Evolutionary conservation across 2,329 filamentous ascomycete genomes (phyloP).

Genomic region (Hypoxylon sp.): DNA sequence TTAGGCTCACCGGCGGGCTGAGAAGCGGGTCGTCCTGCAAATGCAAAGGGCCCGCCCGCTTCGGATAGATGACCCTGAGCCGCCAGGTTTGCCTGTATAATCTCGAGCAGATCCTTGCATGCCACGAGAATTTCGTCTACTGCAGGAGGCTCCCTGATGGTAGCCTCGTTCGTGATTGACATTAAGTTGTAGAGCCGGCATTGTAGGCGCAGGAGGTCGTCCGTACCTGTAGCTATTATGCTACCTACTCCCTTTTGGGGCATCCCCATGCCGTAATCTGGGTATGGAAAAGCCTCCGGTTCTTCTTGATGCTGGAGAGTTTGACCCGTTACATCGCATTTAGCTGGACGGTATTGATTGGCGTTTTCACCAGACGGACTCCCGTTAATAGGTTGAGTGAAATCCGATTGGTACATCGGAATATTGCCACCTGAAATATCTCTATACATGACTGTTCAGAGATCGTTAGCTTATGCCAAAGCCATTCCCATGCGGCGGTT

Average conservation of each 20-base stretch:
- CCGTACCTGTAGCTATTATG: neutral
- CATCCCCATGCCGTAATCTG: neutral
- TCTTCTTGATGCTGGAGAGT: neutral
- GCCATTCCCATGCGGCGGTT: neutral
- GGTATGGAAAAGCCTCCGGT: neutral
- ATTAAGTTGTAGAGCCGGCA: constrained; percentile 1
- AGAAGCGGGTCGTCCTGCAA: neutral
- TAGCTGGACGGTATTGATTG: neutral
- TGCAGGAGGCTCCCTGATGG: neutral
- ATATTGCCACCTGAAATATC: neutral
- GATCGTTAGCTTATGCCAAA: neutral
- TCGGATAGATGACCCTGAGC: neutral
- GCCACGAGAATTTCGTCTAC: constrained; percentile 7
- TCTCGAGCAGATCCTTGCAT: constrained; percentile 6
- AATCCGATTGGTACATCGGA: neutral
- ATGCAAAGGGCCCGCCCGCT: neutral
- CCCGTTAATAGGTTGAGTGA: neutral
- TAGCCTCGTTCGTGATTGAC: neutral
- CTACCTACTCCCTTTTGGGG: neutral
- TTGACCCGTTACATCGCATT: constrained; percentile 1
- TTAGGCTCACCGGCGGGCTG: neutral
- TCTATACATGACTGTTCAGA: neutral
- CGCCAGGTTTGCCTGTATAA: neutral
- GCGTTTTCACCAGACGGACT: neutral
- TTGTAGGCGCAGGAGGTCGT: neutral